Percentiles rank a stretch among this genome's conserved stretches.
Evolutionary conservation across 169 alveolate genomes (phyloP).

Genomic region (Pseudocohnilembus persalinus): DNA sequence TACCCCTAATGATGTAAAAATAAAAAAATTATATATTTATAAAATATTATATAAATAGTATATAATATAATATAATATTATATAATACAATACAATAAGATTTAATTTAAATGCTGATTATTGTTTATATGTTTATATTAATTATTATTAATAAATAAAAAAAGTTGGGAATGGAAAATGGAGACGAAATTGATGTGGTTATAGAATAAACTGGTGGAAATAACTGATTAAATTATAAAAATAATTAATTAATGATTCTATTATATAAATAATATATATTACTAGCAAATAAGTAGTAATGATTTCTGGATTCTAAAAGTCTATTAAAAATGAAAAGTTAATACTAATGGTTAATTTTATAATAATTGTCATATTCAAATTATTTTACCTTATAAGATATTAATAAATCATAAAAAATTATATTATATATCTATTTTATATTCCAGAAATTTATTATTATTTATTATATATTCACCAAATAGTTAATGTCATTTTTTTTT

Average conservation of each 20-base stretch:
- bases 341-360: not conserved
- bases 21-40: not conserved
- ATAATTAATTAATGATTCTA: not conserved
- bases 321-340: not conserved
- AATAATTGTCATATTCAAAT: no score
- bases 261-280: no score
- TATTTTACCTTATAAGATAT: not conserved
- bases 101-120: not conserved
- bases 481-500: no score
- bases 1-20: conserved; percentile 91
- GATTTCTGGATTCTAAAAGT: no score
- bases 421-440: no score
- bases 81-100: not conserved
- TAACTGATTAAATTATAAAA: conserved; percentile 9
- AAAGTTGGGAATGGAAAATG: conserved; percentile 91
- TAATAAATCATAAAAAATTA: no score
- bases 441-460: no score
- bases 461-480: no score
- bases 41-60: not conserved
- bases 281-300: no score
- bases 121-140: not conserved
- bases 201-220: conserved; percentile 97
- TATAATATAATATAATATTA: not conserved
- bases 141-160: no score
- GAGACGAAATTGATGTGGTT: conserved; percentile 98